Conservation (phyloP, 2,329 filamentous ascomycete genomes). For the Penicillium aurantiogriseum region DNA sequence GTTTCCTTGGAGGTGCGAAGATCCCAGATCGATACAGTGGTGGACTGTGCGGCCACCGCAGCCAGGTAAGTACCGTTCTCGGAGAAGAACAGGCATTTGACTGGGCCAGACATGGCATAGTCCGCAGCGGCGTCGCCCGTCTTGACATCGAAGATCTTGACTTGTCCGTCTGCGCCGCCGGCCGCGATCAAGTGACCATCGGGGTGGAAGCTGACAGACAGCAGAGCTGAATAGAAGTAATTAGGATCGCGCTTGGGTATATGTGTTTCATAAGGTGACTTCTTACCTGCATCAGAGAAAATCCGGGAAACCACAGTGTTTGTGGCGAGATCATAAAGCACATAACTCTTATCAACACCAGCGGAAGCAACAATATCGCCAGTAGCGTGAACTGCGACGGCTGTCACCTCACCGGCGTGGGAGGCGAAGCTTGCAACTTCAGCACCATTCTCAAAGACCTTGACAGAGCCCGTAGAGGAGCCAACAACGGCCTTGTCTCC, state of each 20-base stretch:
- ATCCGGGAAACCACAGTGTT: conserved; percentile 72
- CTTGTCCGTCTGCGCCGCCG: conserved; percentile 73
- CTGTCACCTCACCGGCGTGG: conserved; percentile 78
- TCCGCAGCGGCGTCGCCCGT: conserved; percentile 72
- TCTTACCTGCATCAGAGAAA: conserved; percentile 74
- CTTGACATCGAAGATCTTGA: conserved; percentile 87
- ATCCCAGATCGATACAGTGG: conserved; percentile 82
- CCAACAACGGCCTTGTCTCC: conserved; percentile 69
- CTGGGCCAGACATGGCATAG: conserved; percentile 64
- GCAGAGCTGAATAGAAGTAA: conserved; percentile 57
- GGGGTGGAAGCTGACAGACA: conserved; percentile 83
- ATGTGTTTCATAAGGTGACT: conserved; percentile 11
- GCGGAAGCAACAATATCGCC: conserved; percentile 82
- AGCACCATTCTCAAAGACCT: conserved; percentile 71
- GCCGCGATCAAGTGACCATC: conserved; percentile 92
- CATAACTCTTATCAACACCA: conserved; percentile 86
- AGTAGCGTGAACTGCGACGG: conserved; percentile 76
- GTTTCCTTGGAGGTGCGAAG: conserved; percentile 78
- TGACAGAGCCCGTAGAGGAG: conserved; percentile 73
- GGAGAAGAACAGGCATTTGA: conserved; percentile 79
- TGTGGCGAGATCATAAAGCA: conserved; percentile 76
- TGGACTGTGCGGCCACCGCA: conserved; percentile 73
- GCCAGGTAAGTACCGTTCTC: conserved; percentile 98
- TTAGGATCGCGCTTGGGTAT: conserved; percentile 5
- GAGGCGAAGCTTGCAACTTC: conserved; percentile 70